Conservation (phyloP, 768 basidiomycete genomes). For the Boletus rufocinnamomeus region DNA sequence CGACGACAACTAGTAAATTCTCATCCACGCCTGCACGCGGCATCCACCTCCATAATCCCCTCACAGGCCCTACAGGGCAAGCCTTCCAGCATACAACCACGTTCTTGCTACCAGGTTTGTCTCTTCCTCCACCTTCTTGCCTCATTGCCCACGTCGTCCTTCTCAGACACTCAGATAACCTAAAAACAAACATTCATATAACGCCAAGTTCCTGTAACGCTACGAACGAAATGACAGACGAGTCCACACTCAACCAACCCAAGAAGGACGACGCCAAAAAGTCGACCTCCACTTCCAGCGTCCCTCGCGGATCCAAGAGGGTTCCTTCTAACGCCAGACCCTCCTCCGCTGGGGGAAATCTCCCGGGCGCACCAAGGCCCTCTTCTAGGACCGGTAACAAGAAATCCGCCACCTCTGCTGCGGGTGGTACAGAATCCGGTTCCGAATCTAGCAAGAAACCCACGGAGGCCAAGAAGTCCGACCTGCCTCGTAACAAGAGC, state of each 20-base stretch:
- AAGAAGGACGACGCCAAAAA: conserved; percentile 77
- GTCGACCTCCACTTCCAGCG: conserved; percentile 44
- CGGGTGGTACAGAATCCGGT: conserved; percentile 59
- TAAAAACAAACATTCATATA: conserved; percentile 48
- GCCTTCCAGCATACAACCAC: conserved; percentile 51
- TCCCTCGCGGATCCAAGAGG: conserved; percentile 60
- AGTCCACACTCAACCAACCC: conserved; percentile 50
- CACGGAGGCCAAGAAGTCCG: conserved; percentile 55
- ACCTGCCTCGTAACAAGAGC: conserved; percentile 51
- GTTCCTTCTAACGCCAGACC: conserved; percentile 48
- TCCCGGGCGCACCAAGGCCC: conserved; percentile 53
- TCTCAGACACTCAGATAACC: conserved; percentile 45
- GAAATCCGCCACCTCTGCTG: conserved; percentile 43
- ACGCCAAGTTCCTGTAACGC: conserved; percentile 42
- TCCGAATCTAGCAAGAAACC: conserved; percentile 71
- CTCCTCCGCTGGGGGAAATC: conserved; percentile 43
- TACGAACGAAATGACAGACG: conserved; percentile 91
- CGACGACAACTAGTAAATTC: conserved; percentile 47
- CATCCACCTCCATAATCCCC: conserved; percentile 57
- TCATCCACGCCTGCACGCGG: conserved; percentile 54
- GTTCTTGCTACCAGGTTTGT: conserved; percentile 50
- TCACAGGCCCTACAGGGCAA: conserved; percentile 93
- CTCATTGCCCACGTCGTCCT: conserved; percentile 21
- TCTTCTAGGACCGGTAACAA: conserved; percentile 70
- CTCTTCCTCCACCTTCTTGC: conserved; percentile 7